Base-by-base conservation (phyloP, 148 eudicot species). In the Simmondsia chinensis region DNA sequence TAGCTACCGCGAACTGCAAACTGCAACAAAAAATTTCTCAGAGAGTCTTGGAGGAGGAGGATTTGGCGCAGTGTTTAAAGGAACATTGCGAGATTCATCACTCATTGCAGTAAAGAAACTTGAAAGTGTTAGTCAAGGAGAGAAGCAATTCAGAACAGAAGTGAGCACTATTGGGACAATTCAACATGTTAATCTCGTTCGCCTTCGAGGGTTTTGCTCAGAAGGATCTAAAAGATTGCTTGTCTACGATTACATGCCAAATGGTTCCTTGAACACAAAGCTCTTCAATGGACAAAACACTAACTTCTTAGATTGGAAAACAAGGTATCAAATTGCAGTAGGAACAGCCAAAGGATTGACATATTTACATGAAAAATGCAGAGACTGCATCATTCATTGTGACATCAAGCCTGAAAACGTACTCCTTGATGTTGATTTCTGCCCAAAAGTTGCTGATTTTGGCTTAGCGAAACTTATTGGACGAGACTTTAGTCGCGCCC, bases 401-500 rank as follows among this genome's bases (percentile, higher is more conserved):
- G 82, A 75, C 39, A 68, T 75, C 39, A 75, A 75, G 52, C 82
- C 82, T n/a, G 74, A 75, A 43, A 75, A 75, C 60, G 63, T 75
- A 20, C 64, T 75, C 22, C 38, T 71, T 7, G 74, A 71, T 30
- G 49, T 16, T 6, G 63, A 71, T 16, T 52, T 63, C 4, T 52
- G 49, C 30, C 69, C 82, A 4, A 67, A 67, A 52, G 66, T 67
- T 7, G 74, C 76, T 1, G 82, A 75, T 52, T 75, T 75, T 26
- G 82, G 82, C 25, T 36, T 71, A 21, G 82, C 82, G 24, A 75
- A 75, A 73, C 74, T 75, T 3, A 11, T 75, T 8, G 82, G 74
- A 24, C 61, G 74, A 18, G 77, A 75, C n/a, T 75, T 71, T 28
- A 75, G 77, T 26, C 36, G 82, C 29, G 82, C 67, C 32, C 37